Percentiles rank a stretch among this genome's conserved stretches.
phyloP scores from a whole-genome alignment of 768 basidiomycete genomes.

The Jaapia argillacea region DNA sequence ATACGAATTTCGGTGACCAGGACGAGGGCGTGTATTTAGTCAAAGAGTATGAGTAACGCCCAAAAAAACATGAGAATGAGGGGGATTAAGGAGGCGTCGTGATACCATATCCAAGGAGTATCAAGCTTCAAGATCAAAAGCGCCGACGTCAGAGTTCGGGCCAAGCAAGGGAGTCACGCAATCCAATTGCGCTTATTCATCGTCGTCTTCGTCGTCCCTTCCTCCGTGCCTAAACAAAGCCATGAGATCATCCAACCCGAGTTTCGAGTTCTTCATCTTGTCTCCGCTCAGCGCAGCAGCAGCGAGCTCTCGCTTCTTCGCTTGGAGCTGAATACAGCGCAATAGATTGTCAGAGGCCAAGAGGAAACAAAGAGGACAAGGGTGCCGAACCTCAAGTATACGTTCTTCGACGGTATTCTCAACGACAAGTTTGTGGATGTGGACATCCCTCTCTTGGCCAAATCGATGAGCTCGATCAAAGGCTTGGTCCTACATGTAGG shows the following conservation, averaged over 20 bases:
- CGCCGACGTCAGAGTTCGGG: too few relatives aligned
- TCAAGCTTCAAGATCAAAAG: too few relatives aligned
- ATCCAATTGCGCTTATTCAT: too few relatives aligned
- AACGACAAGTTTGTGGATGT: conserved; percentile 85
- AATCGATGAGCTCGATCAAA: conserved; percentile 88
- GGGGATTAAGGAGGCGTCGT: too few relatives aligned
- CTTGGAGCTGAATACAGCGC: conserved; percentile 60
- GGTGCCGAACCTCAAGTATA: conserved; percentile 56
- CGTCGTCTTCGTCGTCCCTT: conserved; percentile 47
- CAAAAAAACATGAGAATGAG: too few relatives aligned
- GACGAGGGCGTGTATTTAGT: too few relatives aligned
- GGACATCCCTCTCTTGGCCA: conserved; percentile 79
- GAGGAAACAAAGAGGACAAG: background rate
- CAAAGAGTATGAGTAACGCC: too few relatives aligned
- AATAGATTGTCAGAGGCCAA: background rate
- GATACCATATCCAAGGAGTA: too few relatives aligned
- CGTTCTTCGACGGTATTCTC: conserved; percentile 82
- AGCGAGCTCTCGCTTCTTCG: conserved; percentile 81
- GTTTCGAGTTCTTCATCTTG: conserved; percentile 75
- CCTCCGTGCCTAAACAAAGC: conserved; percentile 60
- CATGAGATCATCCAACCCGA: conserved; percentile 81
- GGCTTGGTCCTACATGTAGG: conserved; percentile 63
- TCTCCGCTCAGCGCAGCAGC: conserved; percentile 81
- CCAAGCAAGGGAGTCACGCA: too few relatives aligned
- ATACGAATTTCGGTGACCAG: too few relatives aligned